Evolutionary conservation across 2,329 filamentous ascomycete species (phyloP).

Genomic region (Plectosphaerella plurivora): DNA sequence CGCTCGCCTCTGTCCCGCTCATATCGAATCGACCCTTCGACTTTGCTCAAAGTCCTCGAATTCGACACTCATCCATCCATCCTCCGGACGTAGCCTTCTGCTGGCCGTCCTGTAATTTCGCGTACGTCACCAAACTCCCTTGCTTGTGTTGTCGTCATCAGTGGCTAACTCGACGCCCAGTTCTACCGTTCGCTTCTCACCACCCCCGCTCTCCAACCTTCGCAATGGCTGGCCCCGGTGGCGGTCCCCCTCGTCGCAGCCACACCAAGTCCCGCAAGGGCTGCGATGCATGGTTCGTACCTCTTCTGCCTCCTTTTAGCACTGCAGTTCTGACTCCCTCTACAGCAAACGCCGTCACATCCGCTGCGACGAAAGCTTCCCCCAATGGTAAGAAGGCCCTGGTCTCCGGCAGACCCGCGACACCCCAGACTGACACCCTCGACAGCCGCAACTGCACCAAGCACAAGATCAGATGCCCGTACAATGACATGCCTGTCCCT

Average conservation of each 20-base stretch:
- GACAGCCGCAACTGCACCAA: conserved; percentile 94
- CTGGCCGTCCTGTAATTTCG: conserved; percentile 20
- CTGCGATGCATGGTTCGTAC: conserved; percentile 78
- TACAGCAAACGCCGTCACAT: conserved; percentile 86
- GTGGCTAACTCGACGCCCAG: conserved; percentile 14
- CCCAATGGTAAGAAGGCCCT: conserved; percentile 73
- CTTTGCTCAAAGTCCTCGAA: background rate
- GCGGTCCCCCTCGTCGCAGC: conserved; percentile 84
- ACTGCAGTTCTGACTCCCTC: background rate
- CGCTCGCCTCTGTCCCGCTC: background rate
- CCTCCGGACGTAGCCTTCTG: conserved; percentile 9
- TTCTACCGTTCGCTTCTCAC: conserved; percentile 28
- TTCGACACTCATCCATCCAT: background rate
- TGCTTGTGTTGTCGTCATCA: background rate
- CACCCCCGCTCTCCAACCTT: conserved; percentile 17
- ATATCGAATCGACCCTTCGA: background rate
- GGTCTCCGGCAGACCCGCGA: background rate
- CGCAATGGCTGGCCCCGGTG: conserved; percentile 87
- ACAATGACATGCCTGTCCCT: conserved; percentile 78
- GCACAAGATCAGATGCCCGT: conserved; percentile 97
- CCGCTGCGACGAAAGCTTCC: conserved; percentile 94
- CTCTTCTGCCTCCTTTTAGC: background rate
- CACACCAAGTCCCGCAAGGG: conserved; percentile 99
- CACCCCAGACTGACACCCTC: conserved; percentile 14
- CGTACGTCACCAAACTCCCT: conserved; percentile 17